A percentile compares a stretch with the other conserved stretches of the same genome.
phyloP scores from a whole-genome alignment of 176 grass and related monocot species.

The Triticum dicoccoides region DNA sequence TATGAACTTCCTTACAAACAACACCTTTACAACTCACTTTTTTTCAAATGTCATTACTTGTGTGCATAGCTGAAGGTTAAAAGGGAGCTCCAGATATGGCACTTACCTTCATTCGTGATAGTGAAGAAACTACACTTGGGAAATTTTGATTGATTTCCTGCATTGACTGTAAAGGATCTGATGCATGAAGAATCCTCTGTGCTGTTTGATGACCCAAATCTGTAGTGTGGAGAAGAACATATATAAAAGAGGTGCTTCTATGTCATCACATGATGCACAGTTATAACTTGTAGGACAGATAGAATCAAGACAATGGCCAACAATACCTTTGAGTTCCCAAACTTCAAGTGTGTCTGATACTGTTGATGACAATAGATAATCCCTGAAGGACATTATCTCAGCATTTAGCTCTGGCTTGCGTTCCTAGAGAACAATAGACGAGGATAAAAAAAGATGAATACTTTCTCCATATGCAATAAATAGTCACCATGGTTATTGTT shows the following conservation, averaged over 20 bases:
- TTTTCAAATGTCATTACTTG: background rate
- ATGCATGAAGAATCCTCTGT: conserved; percentile 92
- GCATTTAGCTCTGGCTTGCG: conserved; percentile 77
- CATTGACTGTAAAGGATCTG: conserved; percentile 97
- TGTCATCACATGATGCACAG: background rate
- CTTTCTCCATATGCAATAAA: conserved; percentile 24
- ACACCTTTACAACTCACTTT: conserved; percentile 8
- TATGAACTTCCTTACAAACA: conserved; percentile 19
- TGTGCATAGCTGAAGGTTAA: background rate
- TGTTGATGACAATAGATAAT: conserved; percentile 90
- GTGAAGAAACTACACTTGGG: conserved; percentile 90
- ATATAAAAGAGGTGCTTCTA: conserved; percentile 24
- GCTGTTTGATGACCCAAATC: conserved; percentile 98
- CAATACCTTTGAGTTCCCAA: conserved; percentile 95
- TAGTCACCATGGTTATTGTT: conserved; percentile 9
- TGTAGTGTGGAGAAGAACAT: conserved; percentile 32
- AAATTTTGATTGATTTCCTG: conserved; percentile 99
- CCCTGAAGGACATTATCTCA: conserved; percentile 87
- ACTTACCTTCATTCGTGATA: conserved; percentile 94
- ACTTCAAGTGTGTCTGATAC: conserved; percentile 94
- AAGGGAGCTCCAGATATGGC: conserved; percentile 20
- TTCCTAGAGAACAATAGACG: conserved; percentile 55
- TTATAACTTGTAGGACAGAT: conserved; percentile 13
- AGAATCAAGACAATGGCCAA: conserved; percentile 27
- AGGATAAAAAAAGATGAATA: conserved; percentile 23